These are phyloP conservation scores for Peronospora farinosa DNA, from an alignment of 352 stramenopile species.

Conservation along the genomic window DNA sequence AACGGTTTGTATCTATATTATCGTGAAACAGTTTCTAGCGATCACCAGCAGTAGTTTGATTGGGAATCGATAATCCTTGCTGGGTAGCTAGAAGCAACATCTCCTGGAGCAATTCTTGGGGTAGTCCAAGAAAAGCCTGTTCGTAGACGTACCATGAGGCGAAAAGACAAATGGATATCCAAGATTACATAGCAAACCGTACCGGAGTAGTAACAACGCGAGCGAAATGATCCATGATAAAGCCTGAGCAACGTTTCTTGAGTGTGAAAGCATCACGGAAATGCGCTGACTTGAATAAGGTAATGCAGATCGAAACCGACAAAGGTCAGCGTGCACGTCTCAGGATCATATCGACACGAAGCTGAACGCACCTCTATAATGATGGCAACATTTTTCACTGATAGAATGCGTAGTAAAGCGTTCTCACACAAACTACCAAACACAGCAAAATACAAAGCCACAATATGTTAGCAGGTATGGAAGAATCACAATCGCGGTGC, in stretches of 20 bases:
- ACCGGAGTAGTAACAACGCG: slow-evolving; percentile 69
- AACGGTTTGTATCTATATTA: not conserved
- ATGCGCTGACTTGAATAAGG: slow-evolving; percentile 52
- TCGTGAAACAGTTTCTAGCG: slow-evolving; percentile 9
- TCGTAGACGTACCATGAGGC: not conserved
- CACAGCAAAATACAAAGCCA: not conserved
- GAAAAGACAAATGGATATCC: not conserved
- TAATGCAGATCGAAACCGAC: not conserved
- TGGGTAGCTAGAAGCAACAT: slow-evolving; percentile 56
- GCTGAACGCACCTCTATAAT: slow-evolving; percentile 46
- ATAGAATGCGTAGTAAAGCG: slow-evolving; percentile 59
- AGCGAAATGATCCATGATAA: slow-evolving; percentile 76
- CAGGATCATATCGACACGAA: not conserved
- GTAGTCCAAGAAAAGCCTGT: slow-evolving; percentile 57
- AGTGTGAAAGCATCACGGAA: slow-evolving; percentile 60
- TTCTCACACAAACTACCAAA: slow-evolving; percentile 60
- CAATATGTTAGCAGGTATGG: not conserved
- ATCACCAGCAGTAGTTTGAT: slow-evolving; percentile 31
- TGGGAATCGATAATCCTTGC: slow-evolving; percentile 62
- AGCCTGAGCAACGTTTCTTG: slow-evolving; percentile 76
- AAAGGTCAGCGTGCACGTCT: not conserved
- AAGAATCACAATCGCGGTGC: not conserved
- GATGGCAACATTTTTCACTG: slow-evolving; percentile 66
- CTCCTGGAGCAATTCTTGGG: slow-evolving; percentile 63
- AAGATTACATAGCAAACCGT: not conserved